phyloP scores from a whole-genome alignment of 169 alveolate genomes.

The Pseudocohnilembus persalinus region DNA sequence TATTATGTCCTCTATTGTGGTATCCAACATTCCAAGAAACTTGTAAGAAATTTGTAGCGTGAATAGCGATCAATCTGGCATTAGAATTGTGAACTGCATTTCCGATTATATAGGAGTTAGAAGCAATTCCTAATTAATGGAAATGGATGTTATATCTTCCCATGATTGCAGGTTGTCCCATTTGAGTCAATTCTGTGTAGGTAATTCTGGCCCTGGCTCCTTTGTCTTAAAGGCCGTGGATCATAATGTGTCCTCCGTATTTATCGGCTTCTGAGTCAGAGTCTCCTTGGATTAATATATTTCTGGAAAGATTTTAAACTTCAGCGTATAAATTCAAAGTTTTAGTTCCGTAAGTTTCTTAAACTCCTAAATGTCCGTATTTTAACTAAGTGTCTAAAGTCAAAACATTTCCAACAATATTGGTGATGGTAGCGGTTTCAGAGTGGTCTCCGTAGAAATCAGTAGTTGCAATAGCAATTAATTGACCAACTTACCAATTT shows the following conservation, averaged over 20 bases:
- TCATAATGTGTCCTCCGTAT: slow-evolving; percentile 73
- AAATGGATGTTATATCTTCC: slow-evolving; percentile 79
- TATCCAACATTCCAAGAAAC: slow-evolving; percentile 68
- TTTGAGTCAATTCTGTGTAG: slow-evolving; percentile 56
- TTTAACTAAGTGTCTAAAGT: slow-evolving; percentile 38
- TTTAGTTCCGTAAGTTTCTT: slow-evolving; percentile 47
- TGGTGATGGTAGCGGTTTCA: slow-evolving; percentile 50
- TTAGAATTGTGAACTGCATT: slow-evolving; percentile 61
- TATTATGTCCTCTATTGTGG: slow-evolving; percentile 71
- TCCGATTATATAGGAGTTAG: slow-evolving; percentile 57
- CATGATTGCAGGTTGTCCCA: slow-evolving; percentile 67
- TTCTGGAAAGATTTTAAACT: slow-evolving; percentile 69
- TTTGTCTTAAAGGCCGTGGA: slow-evolving; percentile 57
- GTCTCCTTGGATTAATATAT: slow-evolving; percentile 63
- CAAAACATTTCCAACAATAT: slow-evolving; percentile 16
- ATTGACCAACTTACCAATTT: slow-evolving; percentile 76
- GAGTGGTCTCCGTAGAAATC: slow-evolving; percentile 46
- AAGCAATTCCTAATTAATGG: slow-evolving; percentile 69
- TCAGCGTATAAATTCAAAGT: slow-evolving; percentile 67
- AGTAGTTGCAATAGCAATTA: slow-evolving; percentile 68
- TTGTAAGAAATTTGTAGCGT: slow-evolving; percentile 58
- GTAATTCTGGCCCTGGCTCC: slow-evolving; percentile 58
- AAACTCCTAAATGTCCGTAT: slow-evolving; percentile 53
- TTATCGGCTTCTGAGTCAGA: slow-evolving; percentile 28
- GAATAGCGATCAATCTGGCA: slow-evolving; percentile 69